Evolutionary conservation across 495 filamentous ascomycete genomes (phyloP).

Genomic region (Staphylotrichum longicolle): DNA sequence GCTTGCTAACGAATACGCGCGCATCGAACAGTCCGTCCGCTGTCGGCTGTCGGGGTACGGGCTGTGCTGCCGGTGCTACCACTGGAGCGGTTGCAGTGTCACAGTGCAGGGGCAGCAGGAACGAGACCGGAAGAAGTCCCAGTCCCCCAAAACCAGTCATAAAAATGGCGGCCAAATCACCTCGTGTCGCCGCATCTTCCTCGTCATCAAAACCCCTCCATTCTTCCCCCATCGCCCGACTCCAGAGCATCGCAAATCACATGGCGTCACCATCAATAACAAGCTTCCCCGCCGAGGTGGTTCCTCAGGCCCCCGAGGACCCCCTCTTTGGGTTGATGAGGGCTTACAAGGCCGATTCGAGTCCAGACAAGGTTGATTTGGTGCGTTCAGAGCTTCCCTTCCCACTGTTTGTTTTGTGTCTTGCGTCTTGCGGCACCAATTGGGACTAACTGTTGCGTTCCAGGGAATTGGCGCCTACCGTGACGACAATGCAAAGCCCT

Average conservation of each 20-base stretch:
- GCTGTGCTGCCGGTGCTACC: conserved; percentile 19
- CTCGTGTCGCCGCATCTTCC: conserved; percentile 22
- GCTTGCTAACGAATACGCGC: not conserved
- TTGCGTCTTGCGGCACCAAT: conserved; percentile 2
- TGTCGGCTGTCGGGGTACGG: conserved; percentile 24
- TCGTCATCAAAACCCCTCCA: conserved; percentile 25
- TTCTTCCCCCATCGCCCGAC: conserved; percentile 37
- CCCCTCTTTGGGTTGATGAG: conserved; percentile 92
- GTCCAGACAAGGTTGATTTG: conserved; percentile 87
- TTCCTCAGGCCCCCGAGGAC: conserved; percentile 91
- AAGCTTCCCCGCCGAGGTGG: conserved; percentile 71
- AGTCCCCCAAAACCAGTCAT: conserved; percentile 6
- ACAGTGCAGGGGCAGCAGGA: conserved; percentile 16
- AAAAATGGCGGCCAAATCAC: conserved; percentile 34
- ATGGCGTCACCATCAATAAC: conserved; percentile 50
- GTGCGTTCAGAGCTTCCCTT: conserved; percentile 29
- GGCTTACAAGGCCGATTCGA: conserved; percentile 80
- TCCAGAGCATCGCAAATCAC: conserved; percentile 47
- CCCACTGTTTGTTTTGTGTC: not conserved
- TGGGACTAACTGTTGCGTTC: conserved; percentile 8
- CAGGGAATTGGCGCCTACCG: conserved; percentile 92
- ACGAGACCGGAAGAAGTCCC: conserved; percentile 20
- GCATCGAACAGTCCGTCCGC: conserved; percentile 7
- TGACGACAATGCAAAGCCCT: conserved; percentile 95
- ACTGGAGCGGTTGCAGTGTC: conserved; percentile 13